A percentile compares a stretch with the other conserved stretches of the same genome.
phyloP scores from a whole-genome alignment of 140 eudicot genomes.

The Ambrosia hybrid region DNA sequence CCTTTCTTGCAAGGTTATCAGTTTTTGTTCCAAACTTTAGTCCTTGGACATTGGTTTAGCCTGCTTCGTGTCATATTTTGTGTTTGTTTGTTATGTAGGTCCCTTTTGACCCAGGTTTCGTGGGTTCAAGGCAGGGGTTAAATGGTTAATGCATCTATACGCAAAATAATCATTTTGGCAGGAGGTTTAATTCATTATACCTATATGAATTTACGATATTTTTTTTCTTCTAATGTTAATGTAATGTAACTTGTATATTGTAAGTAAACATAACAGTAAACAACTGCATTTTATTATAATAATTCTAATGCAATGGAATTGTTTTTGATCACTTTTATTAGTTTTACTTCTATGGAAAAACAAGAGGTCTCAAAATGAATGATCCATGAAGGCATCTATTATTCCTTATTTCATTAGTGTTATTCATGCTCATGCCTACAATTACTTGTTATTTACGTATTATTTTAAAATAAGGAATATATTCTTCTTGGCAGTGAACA shows the following conservation, averaged over 20 bases:
- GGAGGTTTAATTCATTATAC: not conserved
- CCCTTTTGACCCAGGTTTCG: not conserved
- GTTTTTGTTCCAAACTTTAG: conserved; percentile 45
- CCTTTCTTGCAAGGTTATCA: conserved; percentile 50
- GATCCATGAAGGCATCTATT: no score
- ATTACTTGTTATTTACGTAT: no score
- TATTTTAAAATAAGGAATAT: no score
- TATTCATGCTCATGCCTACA: no score
- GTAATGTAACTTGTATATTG: not conserved
- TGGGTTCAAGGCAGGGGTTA: not conserved
- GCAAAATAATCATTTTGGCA: not conserved
- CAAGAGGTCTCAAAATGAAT: no score
- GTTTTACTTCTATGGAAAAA: no score
- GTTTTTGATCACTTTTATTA: no score
- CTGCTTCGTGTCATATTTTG: not conserved
- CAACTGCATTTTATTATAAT: not conserved
- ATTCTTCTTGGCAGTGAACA: no score
- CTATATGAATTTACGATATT: not conserved
- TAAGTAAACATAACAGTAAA: not conserved
- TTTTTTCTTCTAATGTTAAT: not conserved
- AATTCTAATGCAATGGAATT: not conserved
- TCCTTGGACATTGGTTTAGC: conserved; percentile 19
- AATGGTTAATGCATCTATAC: no score
- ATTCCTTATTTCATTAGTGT: no score
- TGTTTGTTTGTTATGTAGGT: not conserved